A percentile compares a stretch with the other conserved stretches of the same genome.
phyloP scores from a whole-genome alignment of 2,329 filamentous ascomycete genomes.

The Penicillium sp. region DNA sequence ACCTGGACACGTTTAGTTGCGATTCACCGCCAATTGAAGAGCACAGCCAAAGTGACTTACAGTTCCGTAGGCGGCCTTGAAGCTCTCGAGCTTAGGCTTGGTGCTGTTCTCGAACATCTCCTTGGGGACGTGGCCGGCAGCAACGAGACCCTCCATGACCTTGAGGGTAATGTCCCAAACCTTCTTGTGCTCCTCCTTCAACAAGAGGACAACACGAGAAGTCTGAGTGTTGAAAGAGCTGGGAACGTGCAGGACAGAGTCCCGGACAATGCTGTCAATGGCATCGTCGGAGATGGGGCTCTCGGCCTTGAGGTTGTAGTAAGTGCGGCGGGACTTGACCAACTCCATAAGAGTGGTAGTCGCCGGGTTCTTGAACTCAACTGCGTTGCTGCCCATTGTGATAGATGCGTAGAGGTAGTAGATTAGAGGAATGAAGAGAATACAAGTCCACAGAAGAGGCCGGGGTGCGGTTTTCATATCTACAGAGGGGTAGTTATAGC shows the following conservation, averaged over 20 bases:
- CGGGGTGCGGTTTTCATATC: neutral
- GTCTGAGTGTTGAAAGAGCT: slow-evolving; percentile 85
- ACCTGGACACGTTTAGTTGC: slow-evolving; percentile 37
- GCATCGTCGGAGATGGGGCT: slow-evolving; percentile 33
- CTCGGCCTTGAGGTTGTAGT: slow-evolving; percentile 33
- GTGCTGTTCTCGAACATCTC: slow-evolving; percentile 48
- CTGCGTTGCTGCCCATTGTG: slow-evolving; percentile 37
- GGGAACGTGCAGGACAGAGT: slow-evolving; percentile 65
- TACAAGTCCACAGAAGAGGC: neutral
- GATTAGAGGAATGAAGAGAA: neutral
- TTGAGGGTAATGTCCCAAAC: slow-evolving; percentile 77
- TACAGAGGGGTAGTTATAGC: neutral
- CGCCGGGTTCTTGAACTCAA: slow-evolving; percentile 33
- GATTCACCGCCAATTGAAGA: neutral
- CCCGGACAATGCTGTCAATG: slow-evolving; percentile 30
- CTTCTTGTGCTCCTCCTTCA: slow-evolving; percentile 80
- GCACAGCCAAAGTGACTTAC: slow-evolving; percentile 48
- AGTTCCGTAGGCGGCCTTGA: slow-evolving; percentile 72
- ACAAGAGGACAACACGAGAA: slow-evolving; percentile 72
- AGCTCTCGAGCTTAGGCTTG: slow-evolving; percentile 52
- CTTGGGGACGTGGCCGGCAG: slow-evolving; percentile 52
- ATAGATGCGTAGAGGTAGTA: slow-evolving; percentile 10
- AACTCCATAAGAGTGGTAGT: slow-evolving; percentile 31
- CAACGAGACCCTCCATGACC: slow-evolving; percentile 49
- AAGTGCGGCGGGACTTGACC: slow-evolving; percentile 32